A percentile compares a stretch with the other conserved stretches of the same genome.
Conservation (phyloP, 2,329 filamentous ascomycete genomes). For the Hyphodiscus sp. region DNA sequence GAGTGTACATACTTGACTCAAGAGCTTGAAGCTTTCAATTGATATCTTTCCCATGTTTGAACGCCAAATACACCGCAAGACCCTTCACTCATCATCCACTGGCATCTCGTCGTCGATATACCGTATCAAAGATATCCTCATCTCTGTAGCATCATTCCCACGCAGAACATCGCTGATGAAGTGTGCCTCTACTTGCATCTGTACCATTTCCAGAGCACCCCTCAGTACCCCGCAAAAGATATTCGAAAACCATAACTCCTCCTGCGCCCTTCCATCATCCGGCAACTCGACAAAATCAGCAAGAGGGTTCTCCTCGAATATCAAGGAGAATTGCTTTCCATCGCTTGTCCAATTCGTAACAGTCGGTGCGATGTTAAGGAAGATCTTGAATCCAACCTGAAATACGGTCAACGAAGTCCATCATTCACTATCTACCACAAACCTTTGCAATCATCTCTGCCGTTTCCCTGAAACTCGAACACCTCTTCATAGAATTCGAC, state of each 20-base stretch:
- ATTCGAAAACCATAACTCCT: slow-evolving; percentile 98
- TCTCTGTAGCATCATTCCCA: slow-evolving; percentile 94
- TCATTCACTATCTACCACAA: slow-evolving; percentile 4
- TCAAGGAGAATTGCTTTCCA: slow-evolving; percentile 90
- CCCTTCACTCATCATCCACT: slow-evolving; percentile 76
- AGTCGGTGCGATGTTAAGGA: slow-evolving; percentile 90
- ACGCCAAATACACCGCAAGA: slow-evolving; percentile 14
- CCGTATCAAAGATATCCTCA: slow-evolving; percentile 84
- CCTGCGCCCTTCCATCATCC: slow-evolving; percentile 90
- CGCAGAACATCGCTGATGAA: slow-evolving; percentile 91
- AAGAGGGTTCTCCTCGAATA: slow-evolving; percentile 95
- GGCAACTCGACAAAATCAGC: slow-evolving; percentile 97
- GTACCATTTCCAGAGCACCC: slow-evolving; percentile 94
- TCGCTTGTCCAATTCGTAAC: slow-evolving; percentile 95
- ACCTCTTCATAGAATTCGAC: slow-evolving; percentile 81
- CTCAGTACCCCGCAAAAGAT: slow-evolving; percentile 90
- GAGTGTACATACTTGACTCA: background rate
- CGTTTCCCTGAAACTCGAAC: slow-evolving; percentile 89
- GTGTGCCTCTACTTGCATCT: slow-evolving; percentile 97
- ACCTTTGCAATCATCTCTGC: slow-evolving; percentile 96
- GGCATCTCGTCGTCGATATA: slow-evolving; percentile 98
- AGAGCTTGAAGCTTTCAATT: background rate
- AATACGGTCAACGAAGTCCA: background rate
- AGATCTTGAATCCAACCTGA: slow-evolving; percentile 94
- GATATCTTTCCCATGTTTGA: slow-evolving; percentile 8